Evolutionary conservation across 768 basidiomycete genomes (phyloP), one percentile per base, ranked within the genome.

Genomic region (Basidioascus undulatus): DNA sequence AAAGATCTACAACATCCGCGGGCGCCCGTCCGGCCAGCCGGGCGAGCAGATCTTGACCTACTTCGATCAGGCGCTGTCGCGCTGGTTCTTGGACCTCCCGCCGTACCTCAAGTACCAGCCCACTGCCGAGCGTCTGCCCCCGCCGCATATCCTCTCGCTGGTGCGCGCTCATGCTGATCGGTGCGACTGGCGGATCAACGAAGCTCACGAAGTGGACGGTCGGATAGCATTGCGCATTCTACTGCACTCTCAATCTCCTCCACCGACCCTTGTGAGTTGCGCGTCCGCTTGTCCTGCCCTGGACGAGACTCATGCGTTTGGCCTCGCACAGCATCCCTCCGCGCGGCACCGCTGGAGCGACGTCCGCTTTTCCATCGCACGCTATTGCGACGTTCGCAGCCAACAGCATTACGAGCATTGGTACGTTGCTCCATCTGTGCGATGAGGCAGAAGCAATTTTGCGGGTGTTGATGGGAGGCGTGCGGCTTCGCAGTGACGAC

Each of bases 191-290:
- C n/a, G n/a, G n/a, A n/a, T n/a, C n/a, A n/a, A n/a, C n/a, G n/a
- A n/a, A n/a, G n/a, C n/a, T n/a, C n/a, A n/a, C n/a, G n/a, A n/a
- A n/a, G n/a, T n/a, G n/a, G n/a, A n/a, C n/a, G n/a, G n/a, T n/a
- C n/a, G n/a, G n/a, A n/a, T n/a, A n/a, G 0, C 57, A 58, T 35
- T 44, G 53, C 21, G 50, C 53, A 32, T 58, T 53, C 43, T 57
- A 54, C 45, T 50, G 46, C 30, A 47, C 54, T 7, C 41, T 58
- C 13, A 51, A 57, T 10, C 45, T 58, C 11, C 47, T 58, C 0
- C 53, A 58, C 35, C 54, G 57, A 1, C 57, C 57, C 5, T 55
- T 55, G 54, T 55, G 33, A 33, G 50, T 37, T 15, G 2, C n/a
- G 19, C 13, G 11, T 11, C 3, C 9, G 4, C 21, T 18, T 28